Conservation (phyloP, 805 yeast species). For the Lipomyces anomalus region DNA sequence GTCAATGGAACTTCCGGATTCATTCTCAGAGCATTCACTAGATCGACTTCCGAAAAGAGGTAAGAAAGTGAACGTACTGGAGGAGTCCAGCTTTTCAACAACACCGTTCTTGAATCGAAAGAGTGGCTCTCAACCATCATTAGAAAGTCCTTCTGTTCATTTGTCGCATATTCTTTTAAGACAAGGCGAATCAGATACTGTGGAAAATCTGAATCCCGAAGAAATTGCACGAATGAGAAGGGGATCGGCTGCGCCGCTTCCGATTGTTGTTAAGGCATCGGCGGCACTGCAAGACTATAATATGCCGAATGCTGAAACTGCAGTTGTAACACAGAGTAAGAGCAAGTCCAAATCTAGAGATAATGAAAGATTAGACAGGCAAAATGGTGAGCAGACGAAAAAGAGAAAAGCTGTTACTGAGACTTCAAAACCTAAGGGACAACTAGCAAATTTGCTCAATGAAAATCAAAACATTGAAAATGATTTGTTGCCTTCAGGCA, state of each 20-base stretch:
- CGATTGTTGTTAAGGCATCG: neutral
- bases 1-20: neutral
- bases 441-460: no score
- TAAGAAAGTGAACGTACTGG: constrained; percentile 4
- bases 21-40: neutral
- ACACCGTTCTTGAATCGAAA: constrained; percentile 17
- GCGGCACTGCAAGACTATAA: neutral
- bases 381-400: no score
- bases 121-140: neutral
- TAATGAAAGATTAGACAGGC: no score
- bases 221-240: neutral
- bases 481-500: neutral
- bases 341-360: no score
- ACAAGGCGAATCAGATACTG: no score
- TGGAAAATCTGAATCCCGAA: neutral
- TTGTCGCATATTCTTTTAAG: no score
- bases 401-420: neutral
- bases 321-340: no score
- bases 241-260: neutral
- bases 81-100: constrained; percentile 18
- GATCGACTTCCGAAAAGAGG: neutral
- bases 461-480: no score
- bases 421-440: neutral
- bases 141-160: neutral
- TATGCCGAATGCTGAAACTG: neutral